These are phyloP conservation scores for Colletotrichum viniferum DNA, from an alignment of 2,329 filamentous ascomycete species.

Conservation along the genomic window DNA sequence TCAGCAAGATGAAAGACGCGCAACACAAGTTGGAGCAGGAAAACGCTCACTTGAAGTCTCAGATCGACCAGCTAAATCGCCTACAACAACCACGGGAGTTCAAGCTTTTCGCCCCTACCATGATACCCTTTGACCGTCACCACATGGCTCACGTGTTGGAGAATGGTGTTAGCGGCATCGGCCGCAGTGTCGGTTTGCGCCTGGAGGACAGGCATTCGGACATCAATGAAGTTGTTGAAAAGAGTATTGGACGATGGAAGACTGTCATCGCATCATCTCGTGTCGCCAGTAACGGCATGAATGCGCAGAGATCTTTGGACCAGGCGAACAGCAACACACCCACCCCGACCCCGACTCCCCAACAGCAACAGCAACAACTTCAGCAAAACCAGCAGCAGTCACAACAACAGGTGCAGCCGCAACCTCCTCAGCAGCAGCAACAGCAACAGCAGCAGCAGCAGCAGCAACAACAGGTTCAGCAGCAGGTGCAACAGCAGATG, in stretches of 20 bases:
- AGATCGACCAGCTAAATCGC: slow-evolving; percentile 63
- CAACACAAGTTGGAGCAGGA: slow-evolving; percentile 61
- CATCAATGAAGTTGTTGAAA: slow-evolving; percentile 53
- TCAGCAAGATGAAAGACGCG: slow-evolving; percentile 53
- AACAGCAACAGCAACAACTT: slow-evolving; percentile 24
- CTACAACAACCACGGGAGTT: slow-evolving; percentile 66
- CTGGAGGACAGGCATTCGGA: slow-evolving; percentile 58
- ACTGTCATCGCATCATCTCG: slow-evolving; percentile 59
- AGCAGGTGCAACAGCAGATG: slow-evolving; percentile 22
- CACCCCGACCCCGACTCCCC: slow-evolving; percentile 25
- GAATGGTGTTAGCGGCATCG: slow-evolving; percentile 41
- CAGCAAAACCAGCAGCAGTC: slow-evolving; percentile 29
- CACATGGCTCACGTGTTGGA: slow-evolving; percentile 53
- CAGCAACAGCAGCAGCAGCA: slow-evolving; percentile 36
- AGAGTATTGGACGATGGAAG: slow-evolving; percentile 68
- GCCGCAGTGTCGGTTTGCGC: slow-evolving; percentile 47
- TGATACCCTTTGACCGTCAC: slow-evolving; percentile 55
- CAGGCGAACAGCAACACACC: slow-evolving; percentile 26
- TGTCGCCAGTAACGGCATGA: slow-evolving; percentile 47
- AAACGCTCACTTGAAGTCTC: slow-evolving; percentile 57
- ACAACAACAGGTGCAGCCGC: slow-evolving; percentile 33
- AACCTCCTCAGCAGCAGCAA: slow-evolving; percentile 35
- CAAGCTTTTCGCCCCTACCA: slow-evolving; percentile 55
- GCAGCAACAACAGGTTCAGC: slow-evolving; percentile 24
- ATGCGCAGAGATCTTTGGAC: slow-evolving; percentile 54